A percentile compares a stretch with the other conserved stretches of the same genome.
Evolutionary conservation across 1,139 yeast genomes (phyloP).

Genomic region (Arxiozyma telluris): DNA sequence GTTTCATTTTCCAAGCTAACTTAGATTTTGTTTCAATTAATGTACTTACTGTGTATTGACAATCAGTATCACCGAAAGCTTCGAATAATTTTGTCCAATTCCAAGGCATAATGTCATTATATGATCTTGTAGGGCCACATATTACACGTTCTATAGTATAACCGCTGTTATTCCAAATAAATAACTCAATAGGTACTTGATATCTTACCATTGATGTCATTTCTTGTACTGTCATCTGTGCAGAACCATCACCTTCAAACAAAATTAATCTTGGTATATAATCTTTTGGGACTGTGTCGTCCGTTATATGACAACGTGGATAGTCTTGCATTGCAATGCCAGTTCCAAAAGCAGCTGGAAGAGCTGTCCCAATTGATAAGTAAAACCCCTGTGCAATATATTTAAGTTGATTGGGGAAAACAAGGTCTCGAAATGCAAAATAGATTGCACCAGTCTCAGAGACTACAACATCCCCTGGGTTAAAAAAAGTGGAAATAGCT

Average conservation of each 20-base stretch:
- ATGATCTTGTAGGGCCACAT: constrained; percentile 63
- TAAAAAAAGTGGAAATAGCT: constrained; percentile 27
- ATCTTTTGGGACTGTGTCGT: constrained; percentile 24
- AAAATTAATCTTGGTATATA: constrained; percentile 49
- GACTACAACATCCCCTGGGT: constrained; percentile 56
- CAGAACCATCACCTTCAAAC: constrained; percentile 84
- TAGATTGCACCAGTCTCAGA: constrained; percentile 74
- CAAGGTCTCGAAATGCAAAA: constrained; percentile 58
- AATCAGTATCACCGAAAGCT: constrained; percentile 53
- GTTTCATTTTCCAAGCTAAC: constrained; percentile 12
- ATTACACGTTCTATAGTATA: constrained; percentile 82
- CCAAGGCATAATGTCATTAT: constrained; percentile 83
- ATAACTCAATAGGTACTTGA: constrained; percentile 51
- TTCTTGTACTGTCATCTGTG: constrained; percentile 86
- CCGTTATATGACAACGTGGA: constrained; percentile 18
- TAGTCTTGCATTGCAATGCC: constrained; percentile 57
- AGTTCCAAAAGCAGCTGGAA: constrained; percentile 78
- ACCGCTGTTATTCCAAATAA: constrained; percentile 73
- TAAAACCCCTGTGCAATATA: constrained; percentile 61
- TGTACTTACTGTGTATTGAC: constrained; percentile 10
- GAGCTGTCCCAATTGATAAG: constrained; percentile 78
- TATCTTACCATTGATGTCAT: constrained; percentile 58
- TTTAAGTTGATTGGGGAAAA: constrained; percentile 44
- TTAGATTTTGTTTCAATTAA: constrained; percentile 12
- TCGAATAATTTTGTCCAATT: constrained; percentile 60